These are phyloP conservation scores for Erodium maritimum DNA, from an alignment of 345 rosid species.

Conservation along the genomic window DNA sequence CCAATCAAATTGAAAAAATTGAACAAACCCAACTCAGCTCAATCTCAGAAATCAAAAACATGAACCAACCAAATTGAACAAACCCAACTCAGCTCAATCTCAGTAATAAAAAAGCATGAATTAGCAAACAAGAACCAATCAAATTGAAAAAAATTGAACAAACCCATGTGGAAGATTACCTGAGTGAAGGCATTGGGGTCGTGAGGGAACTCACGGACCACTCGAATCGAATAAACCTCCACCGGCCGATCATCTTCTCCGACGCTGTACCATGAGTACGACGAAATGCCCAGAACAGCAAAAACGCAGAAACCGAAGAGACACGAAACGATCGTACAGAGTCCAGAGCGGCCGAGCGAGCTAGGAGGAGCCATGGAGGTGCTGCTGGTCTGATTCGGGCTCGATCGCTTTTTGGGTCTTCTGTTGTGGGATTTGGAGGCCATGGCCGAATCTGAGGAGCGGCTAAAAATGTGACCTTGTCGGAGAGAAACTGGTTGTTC, in stretches of 20 bases:
- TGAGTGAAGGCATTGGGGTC: conserved; percentile 64
- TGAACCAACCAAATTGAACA: too few species aligned
- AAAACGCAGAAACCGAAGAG: conserved; percentile 21
- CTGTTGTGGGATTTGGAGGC: conserved; percentile 22
- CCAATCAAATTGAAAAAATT: not conserved
- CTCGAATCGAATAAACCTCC: conserved; percentile 27
- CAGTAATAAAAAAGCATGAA: too few species aligned
- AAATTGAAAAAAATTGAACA: too few species aligned
- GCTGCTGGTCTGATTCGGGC: conserved; percentile 7
- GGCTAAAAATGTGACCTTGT: too few species aligned
- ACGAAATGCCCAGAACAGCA: conserved; percentile 26
- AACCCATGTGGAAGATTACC: conserved; percentile 26
- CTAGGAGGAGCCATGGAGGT: conserved; percentile 19
- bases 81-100: too few species aligned
- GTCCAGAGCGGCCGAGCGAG: conserved; percentile 20
- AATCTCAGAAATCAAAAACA: too few species aligned
- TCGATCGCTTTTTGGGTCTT: conserved; percentile 24
- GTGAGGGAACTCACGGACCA: conserved; percentile 55
- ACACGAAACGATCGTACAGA: conserved; percentile 19
- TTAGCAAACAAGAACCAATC: too few species aligned
- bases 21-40: not conserved
- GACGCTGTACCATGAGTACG: conserved; percentile 14
- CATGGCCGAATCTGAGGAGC: too few species aligned
- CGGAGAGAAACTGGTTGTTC: too few species aligned
- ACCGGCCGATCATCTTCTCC: conserved; percentile 1